Percentiles rank a stretch among this genome's conserved stretches.
phyloP scores from a whole-genome alignment of 202 grass and related monocot genomes.

The Digitaria exilis region DNA sequence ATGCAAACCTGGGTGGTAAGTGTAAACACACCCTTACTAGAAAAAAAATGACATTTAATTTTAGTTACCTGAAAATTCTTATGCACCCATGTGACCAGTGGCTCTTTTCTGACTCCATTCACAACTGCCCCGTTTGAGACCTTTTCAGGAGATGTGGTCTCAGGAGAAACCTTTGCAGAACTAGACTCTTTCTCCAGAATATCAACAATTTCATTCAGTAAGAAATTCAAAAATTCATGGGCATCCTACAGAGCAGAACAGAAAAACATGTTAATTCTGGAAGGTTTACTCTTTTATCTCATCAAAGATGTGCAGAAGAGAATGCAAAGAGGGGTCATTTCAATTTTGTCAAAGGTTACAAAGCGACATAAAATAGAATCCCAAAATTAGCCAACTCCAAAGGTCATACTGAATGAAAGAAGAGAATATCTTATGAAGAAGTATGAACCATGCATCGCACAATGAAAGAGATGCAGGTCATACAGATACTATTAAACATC shows the following conservation, averaged over 20 bases:
- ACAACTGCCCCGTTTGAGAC: constrained; percentile 52
- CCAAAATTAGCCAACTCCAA: constrained; percentile 7
- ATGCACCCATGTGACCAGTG: constrained; percentile 84
- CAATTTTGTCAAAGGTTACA: background rate
- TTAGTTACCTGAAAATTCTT: constrained; percentile 81
- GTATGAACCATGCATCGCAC: background rate
- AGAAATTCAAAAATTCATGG: constrained; percentile 94
- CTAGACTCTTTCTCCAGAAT: constrained; percentile 82
- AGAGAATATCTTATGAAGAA: constrained; percentile 25
- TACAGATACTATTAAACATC: constrained; percentile 30
- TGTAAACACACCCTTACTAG: background rate
- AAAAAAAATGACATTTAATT: background rate
- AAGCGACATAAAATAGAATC: background rate
- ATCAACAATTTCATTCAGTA: constrained; percentile 95
- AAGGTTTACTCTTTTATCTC: constrained; percentile 18
- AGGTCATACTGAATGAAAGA: background rate
- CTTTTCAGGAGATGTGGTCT: constrained; percentile 49
- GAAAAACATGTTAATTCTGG: constrained; percentile 30
- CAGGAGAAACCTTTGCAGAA: constrained; percentile 50
- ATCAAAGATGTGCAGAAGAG: background rate
- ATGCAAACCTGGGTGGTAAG: background rate
- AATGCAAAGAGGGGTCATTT: background rate
- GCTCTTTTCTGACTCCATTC: constrained; percentile 58
- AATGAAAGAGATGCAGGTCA: constrained; percentile 2
- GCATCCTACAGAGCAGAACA: constrained; percentile 70